phyloP scores from a whole-genome alignment of 192 early-diverging fungal species.

The Gigaspora rosea region DNA sequence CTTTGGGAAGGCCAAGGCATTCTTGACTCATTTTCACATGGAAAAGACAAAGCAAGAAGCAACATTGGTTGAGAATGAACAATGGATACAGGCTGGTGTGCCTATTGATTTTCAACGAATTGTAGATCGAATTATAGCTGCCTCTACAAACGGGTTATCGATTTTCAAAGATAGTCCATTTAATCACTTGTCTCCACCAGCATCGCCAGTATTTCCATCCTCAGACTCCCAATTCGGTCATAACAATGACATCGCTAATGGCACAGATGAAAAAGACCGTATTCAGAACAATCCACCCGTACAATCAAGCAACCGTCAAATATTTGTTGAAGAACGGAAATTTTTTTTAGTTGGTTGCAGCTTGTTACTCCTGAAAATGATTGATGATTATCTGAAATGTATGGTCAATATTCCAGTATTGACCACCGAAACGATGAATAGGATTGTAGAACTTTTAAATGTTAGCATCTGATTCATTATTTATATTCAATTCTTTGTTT shows the following conservation, averaged over 20 bases:
- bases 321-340: conserved; percentile 73
- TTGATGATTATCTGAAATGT: conserved; percentile 90
- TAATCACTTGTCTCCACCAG: neutral
- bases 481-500: neutral
- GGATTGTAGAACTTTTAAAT: conserved; percentile 83
- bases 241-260: conserved; percentile 21
- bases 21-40: conserved; percentile 91
- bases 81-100: conserved; percentile 94
- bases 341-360: conserved; percentile 91
- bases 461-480: conserved; percentile 41
- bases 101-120: conserved; percentile 92
- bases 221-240: conserved; percentile 18
- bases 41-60: conserved; percentile 87
- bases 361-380: conserved; percentile 84
- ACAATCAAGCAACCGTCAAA: conserved; percentile 45
- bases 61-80: conserved; percentile 92
- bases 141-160: conserved; percentile 43
- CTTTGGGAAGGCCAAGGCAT: conserved; percentile 74
- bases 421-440: conserved; percentile 85
- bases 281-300: conserved; percentile 29
- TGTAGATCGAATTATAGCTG: conserved; percentile 68
- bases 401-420: conserved; percentile 77
- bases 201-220: conserved; percentile 23
- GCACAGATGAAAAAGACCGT: conserved; percentile 10
- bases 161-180: conserved; percentile 43